Percentiles rank a stretch among this genome's conserved stretches.
phyloP scores from a whole-genome alignment of 305 asterid genomes.

The Nicotiana rustica region DNA sequence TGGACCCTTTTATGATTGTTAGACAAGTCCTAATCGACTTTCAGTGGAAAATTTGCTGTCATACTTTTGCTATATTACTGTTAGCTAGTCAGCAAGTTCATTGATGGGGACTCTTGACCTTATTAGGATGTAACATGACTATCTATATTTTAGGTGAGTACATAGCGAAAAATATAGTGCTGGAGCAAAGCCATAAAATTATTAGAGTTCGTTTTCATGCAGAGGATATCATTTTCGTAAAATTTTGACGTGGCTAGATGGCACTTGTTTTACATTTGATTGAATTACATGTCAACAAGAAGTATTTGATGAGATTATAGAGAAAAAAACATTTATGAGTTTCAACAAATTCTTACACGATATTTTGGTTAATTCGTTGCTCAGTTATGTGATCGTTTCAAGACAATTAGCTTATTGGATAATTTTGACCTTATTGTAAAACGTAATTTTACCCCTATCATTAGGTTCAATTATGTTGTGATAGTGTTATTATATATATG shows the following conservation, averaged over 20 bases:
- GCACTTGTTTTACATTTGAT: neutral
- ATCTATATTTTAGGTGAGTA: conserved; percentile 5
- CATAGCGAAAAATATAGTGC: neutral
- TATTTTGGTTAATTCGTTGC: neutral
- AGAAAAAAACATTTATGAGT: neutral
- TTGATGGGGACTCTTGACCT: neutral
- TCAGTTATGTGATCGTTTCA: neutral
- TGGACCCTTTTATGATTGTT: neutral
- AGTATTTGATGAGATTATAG: neutral
- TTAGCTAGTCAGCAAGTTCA: neutral
- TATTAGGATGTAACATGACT: conserved; percentile 17
- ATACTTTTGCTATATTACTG: conserved; percentile 15
- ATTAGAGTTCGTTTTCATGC: neutral
- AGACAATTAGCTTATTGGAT: neutral
- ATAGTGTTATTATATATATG: neutral
- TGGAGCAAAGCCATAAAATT: neutral
- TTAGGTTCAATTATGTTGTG: no score
- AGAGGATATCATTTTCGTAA: neutral
- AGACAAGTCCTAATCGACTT: conserved; percentile 11
- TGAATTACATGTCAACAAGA: neutral
- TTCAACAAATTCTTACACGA: neutral
- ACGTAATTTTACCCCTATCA: no score
- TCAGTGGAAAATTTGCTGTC: conserved; percentile 32
- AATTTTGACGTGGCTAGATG: neutral
- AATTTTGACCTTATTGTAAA: neutral